These are phyloP conservation scores for Tagetes patula DNA, from an alignment of 129 eudicot species.

Conservation along the genomic window DNA sequence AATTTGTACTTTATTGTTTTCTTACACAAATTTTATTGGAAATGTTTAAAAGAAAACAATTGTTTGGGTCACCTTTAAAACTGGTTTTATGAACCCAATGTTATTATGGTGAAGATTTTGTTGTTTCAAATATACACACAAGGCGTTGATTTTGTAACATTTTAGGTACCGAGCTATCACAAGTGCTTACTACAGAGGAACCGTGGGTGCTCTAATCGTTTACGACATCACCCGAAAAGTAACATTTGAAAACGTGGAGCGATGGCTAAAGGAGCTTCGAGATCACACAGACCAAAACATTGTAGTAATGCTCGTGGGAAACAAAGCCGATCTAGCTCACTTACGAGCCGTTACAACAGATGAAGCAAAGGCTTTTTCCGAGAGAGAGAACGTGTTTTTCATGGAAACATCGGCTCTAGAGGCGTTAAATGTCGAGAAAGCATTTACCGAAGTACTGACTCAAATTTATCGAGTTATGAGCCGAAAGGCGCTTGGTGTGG, in stretches of 20 bases:
- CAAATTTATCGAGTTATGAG: slow-evolving; percentile 40
- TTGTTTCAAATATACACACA: not conserved
- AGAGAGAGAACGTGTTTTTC: slow-evolving; percentile 38
- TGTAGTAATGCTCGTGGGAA: slow-evolving; percentile 49
- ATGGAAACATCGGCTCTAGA: slow-evolving; percentile 52
- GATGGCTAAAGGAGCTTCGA: slow-evolving; percentile 45
- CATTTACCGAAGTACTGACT: slow-evolving; percentile 44
- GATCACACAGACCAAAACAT: slow-evolving; percentile 46
- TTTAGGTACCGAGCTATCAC: slow-evolving; percentile 40
- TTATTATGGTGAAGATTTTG: not conserved
- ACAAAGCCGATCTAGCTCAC: slow-evolving; percentile 44
- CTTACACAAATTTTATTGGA: no score
- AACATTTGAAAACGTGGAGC: slow-evolving; percentile 40
- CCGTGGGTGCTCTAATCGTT: slow-evolving; percentile 40
- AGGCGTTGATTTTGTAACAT: not conserved
- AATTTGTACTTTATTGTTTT: no score
- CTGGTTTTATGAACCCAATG: not conserved
- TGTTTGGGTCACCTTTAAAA: not conserved
- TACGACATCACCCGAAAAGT: slow-evolving; percentile 39
- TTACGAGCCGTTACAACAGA: slow-evolving; percentile 37
- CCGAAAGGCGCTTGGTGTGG: slow-evolving; percentile 39
- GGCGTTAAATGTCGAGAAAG: slow-evolving; percentile 44
- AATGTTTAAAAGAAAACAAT: no score
- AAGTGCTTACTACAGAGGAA: slow-evolving; percentile 42
- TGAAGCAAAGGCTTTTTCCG: slow-evolving; percentile 36